Evolutionary conservation across 1,139 yeast species (phyloP).

Genomic region (Diutina siamensis): DNA sequence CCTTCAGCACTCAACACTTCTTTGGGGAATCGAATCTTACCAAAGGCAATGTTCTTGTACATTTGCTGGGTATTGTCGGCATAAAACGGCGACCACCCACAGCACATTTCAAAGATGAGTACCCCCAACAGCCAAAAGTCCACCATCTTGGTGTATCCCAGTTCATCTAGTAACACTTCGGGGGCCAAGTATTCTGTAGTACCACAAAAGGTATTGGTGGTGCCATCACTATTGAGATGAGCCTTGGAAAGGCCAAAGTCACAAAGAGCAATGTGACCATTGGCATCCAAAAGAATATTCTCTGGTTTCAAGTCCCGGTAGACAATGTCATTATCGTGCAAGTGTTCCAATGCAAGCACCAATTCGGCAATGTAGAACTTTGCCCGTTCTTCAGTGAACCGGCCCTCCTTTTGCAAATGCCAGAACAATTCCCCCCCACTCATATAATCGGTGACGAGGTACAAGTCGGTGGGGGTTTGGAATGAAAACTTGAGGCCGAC

Average conservation of each 20-base stretch:
- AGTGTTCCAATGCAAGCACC: slow-evolving; percentile 80
- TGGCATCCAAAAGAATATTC: slow-evolving; percentile 84
- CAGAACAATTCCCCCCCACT: slow-evolving; percentile 96
- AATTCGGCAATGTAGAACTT: slow-evolving; percentile 94
- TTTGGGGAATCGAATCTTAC: slow-evolving; percentile 92
- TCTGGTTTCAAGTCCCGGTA: slow-evolving; percentile 95
- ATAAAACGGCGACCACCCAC: slow-evolving; percentile 99
- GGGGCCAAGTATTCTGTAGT: slow-evolving; percentile 90
- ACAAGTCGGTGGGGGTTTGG: slow-evolving; percentile 87
- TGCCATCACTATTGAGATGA: slow-evolving; percentile 73
- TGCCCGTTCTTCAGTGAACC: slow-evolving; percentile 86
- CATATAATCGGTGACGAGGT: slow-evolving; percentile 94
- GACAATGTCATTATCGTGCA: slow-evolving; percentile 87
- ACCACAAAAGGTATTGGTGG: slow-evolving; percentile 95
- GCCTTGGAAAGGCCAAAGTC: slow-evolving; percentile 96
- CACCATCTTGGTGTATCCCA: slow-evolving; percentile 79
- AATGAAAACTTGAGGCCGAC: slow-evolving; percentile 92
- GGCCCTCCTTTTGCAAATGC: slow-evolving; percentile 94
- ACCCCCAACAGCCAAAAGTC: slow-evolving; percentile 84
- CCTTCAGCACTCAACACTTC: slow-evolving; percentile 90
- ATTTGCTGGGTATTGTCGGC: slow-evolving; percentile 96
- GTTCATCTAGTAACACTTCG: slow-evolving; percentile 69
- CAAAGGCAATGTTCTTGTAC: slow-evolving; percentile 97
- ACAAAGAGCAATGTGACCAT: slow-evolving; percentile 93
- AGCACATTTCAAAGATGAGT: slow-evolving; percentile 78